These are phyloP conservation scores for Penicillium sp. DNA, from an alignment of 2,329 filamentous ascomycete genomes.

Conservation along the genomic window DNA sequence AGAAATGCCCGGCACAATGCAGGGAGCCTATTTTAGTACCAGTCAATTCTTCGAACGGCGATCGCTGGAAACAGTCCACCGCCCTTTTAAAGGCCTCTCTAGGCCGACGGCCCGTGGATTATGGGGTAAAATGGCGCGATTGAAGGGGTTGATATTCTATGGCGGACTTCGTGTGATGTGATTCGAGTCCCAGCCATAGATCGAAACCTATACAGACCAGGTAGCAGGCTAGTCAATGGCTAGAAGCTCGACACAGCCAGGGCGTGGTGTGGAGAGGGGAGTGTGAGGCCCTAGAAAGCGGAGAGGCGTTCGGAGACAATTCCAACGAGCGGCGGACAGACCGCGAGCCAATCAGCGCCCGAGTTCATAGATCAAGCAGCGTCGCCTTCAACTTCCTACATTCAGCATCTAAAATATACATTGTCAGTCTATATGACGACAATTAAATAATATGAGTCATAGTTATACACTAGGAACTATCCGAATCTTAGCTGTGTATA, in stretches of 20 bases:
- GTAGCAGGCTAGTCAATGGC: not conserved
- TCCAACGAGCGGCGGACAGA: not conserved
- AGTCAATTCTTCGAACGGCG: not conserved
- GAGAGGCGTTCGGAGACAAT: conserved; percentile 4
- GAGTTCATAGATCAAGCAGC: not conserved
- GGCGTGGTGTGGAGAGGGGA: not conserved
- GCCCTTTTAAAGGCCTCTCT: not conserved
- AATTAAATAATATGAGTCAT: not conserved
- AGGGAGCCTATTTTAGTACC: not conserved
- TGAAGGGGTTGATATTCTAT: not conserved
- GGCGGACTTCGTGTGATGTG: not conserved
- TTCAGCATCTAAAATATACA: not conserved
- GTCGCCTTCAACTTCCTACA: not conserved
- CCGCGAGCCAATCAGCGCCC: conserved; percentile 10
- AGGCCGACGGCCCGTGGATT: not conserved
- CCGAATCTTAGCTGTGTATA: no score
- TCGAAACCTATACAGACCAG: not conserved
- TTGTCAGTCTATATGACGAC: no score
- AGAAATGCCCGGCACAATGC: not conserved
- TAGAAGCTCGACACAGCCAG: not conserved
- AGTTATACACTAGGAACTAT: not conserved
- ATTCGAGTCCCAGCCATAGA: not conserved
- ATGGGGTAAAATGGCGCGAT: not conserved
- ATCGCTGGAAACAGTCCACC: not conserved
- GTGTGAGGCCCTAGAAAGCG: not conserved